Conservation (phyloP, 306 rosid genomes). For the Gastrolobium bilobum region DNA sequence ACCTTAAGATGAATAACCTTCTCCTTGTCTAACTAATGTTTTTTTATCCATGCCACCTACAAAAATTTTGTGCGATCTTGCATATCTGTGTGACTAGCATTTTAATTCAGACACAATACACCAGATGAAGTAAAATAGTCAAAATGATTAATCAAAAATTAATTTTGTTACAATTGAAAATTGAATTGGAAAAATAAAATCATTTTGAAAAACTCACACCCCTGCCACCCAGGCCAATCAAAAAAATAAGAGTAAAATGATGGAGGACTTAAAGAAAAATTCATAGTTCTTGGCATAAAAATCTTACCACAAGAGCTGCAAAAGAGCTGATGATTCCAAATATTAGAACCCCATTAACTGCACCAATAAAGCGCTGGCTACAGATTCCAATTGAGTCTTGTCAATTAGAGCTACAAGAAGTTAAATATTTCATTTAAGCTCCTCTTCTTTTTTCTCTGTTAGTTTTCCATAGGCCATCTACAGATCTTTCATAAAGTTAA, state of each 20-base stretch:
- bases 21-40: too few species aligned
- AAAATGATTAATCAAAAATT: background rate
- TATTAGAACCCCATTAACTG: conserved; percentile 73
- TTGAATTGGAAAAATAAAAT: background rate
- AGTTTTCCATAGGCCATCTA: background rate
- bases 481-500: background rate
- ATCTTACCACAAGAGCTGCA: conserved; percentile 78
- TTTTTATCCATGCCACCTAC: background rate
- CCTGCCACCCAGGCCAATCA: background rate
- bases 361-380: conserved; percentile 85
- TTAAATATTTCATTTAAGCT: background rate
- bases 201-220: conserved; percentile 4
- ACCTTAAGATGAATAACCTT: background rate
- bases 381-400: conserved; percentile 48
- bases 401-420: conserved; percentile 7
- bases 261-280: background rate
- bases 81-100: background rate
- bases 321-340: conserved; percentile 72
- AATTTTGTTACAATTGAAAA: background rate
- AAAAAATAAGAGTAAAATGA: background rate
- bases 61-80: background rate
- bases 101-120: background rate
- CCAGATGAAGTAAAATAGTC: background rate
- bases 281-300: conserved; percentile 33
- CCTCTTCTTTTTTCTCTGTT: background rate